phyloP scores from a whole-genome alignment of 2,329 filamentous ascomycete genomes.

The Rutstroemia sydowiana region DNA sequence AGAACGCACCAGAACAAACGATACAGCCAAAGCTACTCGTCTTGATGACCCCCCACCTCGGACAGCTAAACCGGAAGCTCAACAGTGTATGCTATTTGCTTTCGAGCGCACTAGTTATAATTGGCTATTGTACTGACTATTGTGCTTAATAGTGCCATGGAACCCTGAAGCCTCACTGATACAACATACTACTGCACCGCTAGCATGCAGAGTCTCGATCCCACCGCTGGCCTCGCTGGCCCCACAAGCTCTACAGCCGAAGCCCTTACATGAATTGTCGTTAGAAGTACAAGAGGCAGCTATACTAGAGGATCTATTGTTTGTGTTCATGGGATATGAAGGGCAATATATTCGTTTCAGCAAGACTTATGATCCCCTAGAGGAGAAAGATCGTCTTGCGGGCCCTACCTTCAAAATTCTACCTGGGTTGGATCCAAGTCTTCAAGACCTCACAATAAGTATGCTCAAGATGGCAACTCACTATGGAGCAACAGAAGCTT shows the following conservation, averaged over 20 bases:
- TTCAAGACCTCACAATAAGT: conserved; percentile 77
- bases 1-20: conserved; percentile 18
- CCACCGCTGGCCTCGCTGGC: conserved; percentile 70
- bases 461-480: conserved; percentile 95
- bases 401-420: conserved; percentile 76
- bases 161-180: conserved; percentile 71
- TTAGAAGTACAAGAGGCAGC: conserved; percentile 78
- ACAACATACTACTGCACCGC: conserved; percentile 50
- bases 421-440: conserved; percentile 79
- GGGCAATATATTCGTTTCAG: conserved; percentile 92
- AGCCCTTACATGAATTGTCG: conserved; percentile 60
- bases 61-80: conserved; percentile 39
- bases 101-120: neutral
- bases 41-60: conserved; percentile 23
- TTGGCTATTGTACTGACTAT: conserved; percentile 4
- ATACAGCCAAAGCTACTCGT: conserved; percentile 18
- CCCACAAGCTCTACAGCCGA: conserved; percentile 61
- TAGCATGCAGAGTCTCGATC: conserved; percentile 43
- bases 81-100: conserved; percentile 36
- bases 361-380: conserved; percentile 71
- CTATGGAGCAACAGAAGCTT: conserved; percentile 83
- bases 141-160: conserved; percentile 49
- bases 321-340: conserved; percentile 96
- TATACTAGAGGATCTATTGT: conserved; percentile 84
- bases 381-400: conserved; percentile 79